Conservation (phyloP, 2,329 filamentous ascomycete genomes). For the Stagonosporopsis chrysanthemi region DNA sequence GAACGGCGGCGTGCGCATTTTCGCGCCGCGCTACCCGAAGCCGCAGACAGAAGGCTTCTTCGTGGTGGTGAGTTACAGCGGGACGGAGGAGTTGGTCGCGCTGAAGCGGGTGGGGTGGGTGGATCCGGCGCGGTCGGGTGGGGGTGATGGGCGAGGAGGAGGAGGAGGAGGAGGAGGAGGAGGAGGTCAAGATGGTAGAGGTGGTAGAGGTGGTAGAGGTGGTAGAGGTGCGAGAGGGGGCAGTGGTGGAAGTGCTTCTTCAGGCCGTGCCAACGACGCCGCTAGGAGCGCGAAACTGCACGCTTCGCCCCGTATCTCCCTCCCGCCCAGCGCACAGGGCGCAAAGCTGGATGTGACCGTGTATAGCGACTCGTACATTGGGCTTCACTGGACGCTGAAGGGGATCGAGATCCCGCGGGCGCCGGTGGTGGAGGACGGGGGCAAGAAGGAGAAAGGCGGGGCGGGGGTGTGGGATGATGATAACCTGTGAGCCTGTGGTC, state of each 20-base stretch:
- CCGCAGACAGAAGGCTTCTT: slow-evolving; percentile 95
- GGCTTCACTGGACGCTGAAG: slow-evolving; percentile 69
- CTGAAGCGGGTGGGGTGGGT: slow-evolving; percentile 87
- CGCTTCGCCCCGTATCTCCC: slow-evolving; percentile 65
- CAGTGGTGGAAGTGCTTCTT: too few species aligned
- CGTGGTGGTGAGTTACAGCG: slow-evolving; percentile 73
- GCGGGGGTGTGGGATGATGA: slow-evolving; percentile 17
- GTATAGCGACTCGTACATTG: slow-evolving; percentile 87
- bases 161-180: slow-evolving; percentile 17
- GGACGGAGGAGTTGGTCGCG: slow-evolving; percentile 78
- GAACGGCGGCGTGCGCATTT: slow-evolving; percentile 72
- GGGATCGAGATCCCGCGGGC: slow-evolving; percentile 60
- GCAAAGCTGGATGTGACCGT: slow-evolving; percentile 77
- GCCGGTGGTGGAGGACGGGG: slow-evolving; percentile 38
- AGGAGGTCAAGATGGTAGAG: slow-evolving; percentile 22
- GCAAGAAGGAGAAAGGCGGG: slow-evolving; percentile 36
- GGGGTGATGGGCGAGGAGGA: background rate
- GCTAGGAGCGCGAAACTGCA: slow-evolving; percentile 52
- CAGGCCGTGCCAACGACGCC: too few species aligned
- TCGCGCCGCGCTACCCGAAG: slow-evolving; percentile 89
- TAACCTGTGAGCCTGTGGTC: slow-evolving; percentile 1
- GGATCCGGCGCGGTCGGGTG: slow-evolving; percentile 25
- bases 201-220: slow-evolving; percentile 5
- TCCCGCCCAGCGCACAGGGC: slow-evolving; percentile 62
- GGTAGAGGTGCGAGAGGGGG: too few species aligned